These are phyloP conservation scores for Hanseniaspora singularis DNA, from an alignment of 805 yeast species.

Conservation along the genomic window DNA sequence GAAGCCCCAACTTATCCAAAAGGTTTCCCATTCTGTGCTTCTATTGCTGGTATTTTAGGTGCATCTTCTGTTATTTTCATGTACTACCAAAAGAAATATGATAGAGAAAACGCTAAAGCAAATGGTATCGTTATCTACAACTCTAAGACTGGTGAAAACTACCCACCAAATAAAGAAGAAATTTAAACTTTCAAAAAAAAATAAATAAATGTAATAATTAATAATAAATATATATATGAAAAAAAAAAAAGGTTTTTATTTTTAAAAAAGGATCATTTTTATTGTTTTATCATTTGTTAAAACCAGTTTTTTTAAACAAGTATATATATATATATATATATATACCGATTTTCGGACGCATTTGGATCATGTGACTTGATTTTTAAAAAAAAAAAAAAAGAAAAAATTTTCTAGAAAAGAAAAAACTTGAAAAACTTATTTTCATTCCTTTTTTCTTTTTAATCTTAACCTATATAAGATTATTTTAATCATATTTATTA, in stretches of 20 bases:
- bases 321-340: background rate
- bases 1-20: slow-evolving; percentile 44
- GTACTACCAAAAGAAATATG: slow-evolving; percentile 33
- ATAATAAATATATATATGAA: no score
- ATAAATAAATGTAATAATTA: background rate
- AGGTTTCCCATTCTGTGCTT: slow-evolving; percentile 40
- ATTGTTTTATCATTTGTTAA: no score
- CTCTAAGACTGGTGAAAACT: slow-evolving; percentile 20
- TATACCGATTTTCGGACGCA: slow-evolving; percentile 7
- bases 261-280: no score
- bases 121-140: slow-evolving; percentile 31
- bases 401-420: background rate
- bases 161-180: slow-evolving; percentile 14
- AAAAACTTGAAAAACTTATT: background rate
- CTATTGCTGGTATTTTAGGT: slow-evolving; percentile 25
- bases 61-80: slow-evolving; percentile 24
- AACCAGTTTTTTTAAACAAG: background rate
- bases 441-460: no score
- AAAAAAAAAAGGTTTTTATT: no score
- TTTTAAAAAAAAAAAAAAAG: background rate
- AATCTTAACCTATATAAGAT: no score
- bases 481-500: no score
- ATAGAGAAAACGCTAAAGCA: slow-evolving; percentile 27
- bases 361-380: background rate
- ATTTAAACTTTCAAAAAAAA: slow-evolving; percentile 1